phyloP scores from a whole-genome alignment of 2,329 filamentous ascomycete genomes.

The Xenoacremonium recifei region DNA sequence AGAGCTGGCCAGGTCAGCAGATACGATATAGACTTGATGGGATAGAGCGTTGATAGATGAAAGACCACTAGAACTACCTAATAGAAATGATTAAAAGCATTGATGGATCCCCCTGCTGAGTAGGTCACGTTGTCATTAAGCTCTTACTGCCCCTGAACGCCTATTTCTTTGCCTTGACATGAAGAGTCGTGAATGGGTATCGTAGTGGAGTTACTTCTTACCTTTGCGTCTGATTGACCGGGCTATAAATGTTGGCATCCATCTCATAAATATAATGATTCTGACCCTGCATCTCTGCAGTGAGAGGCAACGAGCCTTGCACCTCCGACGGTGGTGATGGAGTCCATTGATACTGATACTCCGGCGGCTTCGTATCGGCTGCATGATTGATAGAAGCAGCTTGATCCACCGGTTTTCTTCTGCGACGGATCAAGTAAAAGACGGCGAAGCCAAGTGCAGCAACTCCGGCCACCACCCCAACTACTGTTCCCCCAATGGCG shows the following conservation, averaged over 20 bases:
- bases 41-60: no score
- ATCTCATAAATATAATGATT: constrained; percentile 15
- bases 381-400: background rate
- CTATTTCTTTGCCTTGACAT: no score
- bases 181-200: no score
- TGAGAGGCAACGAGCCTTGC: constrained; percentile 9
- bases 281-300: no score
- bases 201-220: no score
- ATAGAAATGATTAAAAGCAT: no score
- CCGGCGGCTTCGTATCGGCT: background rate
- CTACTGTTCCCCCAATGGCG: constrained; percentile 10
- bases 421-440: constrained; percentile 1
- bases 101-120: no score
- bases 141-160: no score
- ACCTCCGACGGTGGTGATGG: constrained; percentile 5
- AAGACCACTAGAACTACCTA: no score
- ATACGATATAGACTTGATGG: background rate
- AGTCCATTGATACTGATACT: background rate
- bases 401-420: background rate
- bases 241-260: no score
- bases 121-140: no score
- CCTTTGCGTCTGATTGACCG: no score
- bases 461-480: constrained; percentile 2
- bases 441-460: constrained; percentile 4
- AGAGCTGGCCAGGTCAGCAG: constrained; percentile 18